Base-by-base conservation (phyloP, 805 yeast genomes). In the Nakazawaea populi region DNA sequence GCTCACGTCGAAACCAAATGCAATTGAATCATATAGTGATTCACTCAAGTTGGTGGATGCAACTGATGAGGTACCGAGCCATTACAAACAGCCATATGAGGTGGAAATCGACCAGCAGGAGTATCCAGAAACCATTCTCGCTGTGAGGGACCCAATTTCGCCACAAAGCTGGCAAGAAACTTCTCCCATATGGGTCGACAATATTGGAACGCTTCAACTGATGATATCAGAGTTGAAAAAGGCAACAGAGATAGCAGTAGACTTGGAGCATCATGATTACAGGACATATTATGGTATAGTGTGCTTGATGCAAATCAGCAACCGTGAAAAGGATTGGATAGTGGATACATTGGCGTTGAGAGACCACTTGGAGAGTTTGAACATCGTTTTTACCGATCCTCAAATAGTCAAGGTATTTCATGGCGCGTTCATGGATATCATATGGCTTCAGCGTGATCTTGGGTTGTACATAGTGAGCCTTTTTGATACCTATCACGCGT, bases 341-440 rank as follows among this genome's bases (percentile, higher is more conserved):
- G 74, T 94, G 4, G 99, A 94, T 64, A 89, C 98, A 0, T 68
- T 94, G 34, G 80, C 82, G 1, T 73, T 94, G 36, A 72, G 97
- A 52, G 88, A 86, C 39, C 87, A 88, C 53, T 70, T 94, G 46
- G 70, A 75, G 45, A 66, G 67, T 0, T 69, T 94, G 51, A 94
- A 94, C 68, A 73, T 70, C 42, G 79, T 92, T 1, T 89, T 92
- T 56, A 77, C 97, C 2, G 73, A 94, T 66, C 97, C 98, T 0
- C 58, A 68, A 5, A 83, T 92, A 34, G 72, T 89, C 31, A 94
- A 94, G 63, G 95, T 94, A 1, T 82, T 94, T 57, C 99, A 94
- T 65, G 99, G 99, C 54, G 96, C 99, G 0, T 84, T 81, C 58
- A 90, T 89, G 96, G 99, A 94, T 72, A 87, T 94, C 4, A 83